Evolutionary conservation across 345 rosid species (phyloP), one percentile per base, ranked within the genome.

Genomic region (Hibiscus mutabilis): DNA sequence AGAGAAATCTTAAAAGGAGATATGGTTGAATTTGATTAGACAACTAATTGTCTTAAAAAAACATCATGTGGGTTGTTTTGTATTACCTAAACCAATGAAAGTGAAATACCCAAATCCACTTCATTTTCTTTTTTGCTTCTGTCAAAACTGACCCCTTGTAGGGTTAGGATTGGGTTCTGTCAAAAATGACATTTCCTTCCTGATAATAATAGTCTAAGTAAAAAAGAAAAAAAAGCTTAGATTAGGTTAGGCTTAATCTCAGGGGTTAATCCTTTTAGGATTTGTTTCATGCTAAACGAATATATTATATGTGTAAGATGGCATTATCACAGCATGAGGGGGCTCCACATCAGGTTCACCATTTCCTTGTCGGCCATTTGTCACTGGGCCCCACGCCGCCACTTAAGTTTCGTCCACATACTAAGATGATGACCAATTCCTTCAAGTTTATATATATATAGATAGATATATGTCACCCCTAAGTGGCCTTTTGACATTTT

Each of bases 341-440:
- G 78, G 76, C 76, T 76, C 76, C 78, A 66, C 82, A 46, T 69
- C 79, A 75, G 73, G 77, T 74, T 68, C 78, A 40, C 74, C 76
- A 77, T 82, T 79, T 70, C 74, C 21, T 66, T 79, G 85, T 79
- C 85, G 85, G 86, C 86, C 86, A 79, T 68, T 64, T 61, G 73
- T 49, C 57, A 25, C 5, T 73, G 29, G 70, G 52, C 0, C 18
- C 55, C 55, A 42, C 46, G 0, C 46, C 18, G 1, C 24, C 19
- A 73, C 31, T 81, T 76, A 6, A 55, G 5, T 67, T 70, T 49
- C 25, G 15, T n/a, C 44, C 59, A 49, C 5, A 27, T 51, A 49
- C 70, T 24, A 46, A 7, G 22, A 46, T 46, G 21, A 46, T 22
- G 56, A 49, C 24, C 22, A 14, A 2, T 49, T 10, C 22, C 22